phyloP scores from a whole-genome alignment of 2,329 filamentous ascomycete genomes.

The Colletotrichum tropicicola region DNA sequence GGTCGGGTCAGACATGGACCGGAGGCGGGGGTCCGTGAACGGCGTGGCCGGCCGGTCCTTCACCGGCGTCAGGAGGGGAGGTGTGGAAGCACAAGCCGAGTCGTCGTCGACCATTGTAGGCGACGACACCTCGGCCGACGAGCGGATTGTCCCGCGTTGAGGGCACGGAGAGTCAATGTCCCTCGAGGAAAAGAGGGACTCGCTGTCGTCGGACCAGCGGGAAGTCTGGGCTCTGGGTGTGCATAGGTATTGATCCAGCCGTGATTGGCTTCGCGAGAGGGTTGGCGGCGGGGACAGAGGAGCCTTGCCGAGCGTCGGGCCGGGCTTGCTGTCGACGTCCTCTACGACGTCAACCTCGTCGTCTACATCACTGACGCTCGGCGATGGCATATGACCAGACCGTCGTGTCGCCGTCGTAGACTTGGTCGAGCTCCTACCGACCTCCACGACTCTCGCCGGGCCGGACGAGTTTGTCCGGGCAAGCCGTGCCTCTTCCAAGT shows the following conservation, averaged over 20 bases:
- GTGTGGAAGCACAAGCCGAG: neutral
- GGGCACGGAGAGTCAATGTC: slow-evolving; percentile 21
- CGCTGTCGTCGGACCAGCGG: slow-evolving; percentile 29
- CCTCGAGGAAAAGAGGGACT: slow-evolving; percentile 23
- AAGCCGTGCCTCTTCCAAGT: slow-evolving; percentile 23
- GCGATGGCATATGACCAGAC: neutral
- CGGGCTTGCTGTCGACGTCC: neutral
- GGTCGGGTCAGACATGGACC: slow-evolving; percentile 5
- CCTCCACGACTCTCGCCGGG: slow-evolving; percentile 22
- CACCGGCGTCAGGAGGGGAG: slow-evolving; percentile 8
- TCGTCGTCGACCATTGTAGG: slow-evolving; percentile 24
- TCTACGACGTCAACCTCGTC: neutral
- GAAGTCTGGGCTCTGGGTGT: slow-evolving; percentile 20
- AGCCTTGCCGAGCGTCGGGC: neutral
- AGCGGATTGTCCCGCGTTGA: slow-evolving; percentile 10
- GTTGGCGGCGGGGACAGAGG: slow-evolving; percentile 18
- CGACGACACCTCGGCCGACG: slow-evolving; percentile 17
- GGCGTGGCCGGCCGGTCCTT: slow-evolving; percentile 20
- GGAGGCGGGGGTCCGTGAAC: slow-evolving; percentile 16
- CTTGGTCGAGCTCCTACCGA: slow-evolving; percentile 24
- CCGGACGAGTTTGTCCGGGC: slow-evolving; percentile 25
- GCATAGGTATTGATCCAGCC: neutral
- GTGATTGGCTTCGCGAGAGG: neutral
- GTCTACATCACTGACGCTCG: neutral
- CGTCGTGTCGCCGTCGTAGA: slow-evolving; percentile 6